Conservation (phyloP, 306 rosid species). For the Medicago lupulina region DNA sequence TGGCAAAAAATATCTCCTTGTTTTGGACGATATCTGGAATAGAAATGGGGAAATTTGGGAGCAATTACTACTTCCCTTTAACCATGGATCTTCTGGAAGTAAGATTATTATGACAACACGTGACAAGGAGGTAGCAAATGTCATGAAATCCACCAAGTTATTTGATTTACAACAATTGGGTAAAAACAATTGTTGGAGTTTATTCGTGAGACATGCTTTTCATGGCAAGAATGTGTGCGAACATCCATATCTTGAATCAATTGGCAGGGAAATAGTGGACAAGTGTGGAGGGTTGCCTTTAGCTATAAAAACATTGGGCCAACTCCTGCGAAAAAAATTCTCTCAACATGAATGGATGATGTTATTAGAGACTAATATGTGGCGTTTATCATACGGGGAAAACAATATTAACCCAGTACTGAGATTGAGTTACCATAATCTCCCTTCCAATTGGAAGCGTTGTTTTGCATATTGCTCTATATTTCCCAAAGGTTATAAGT, state of each 20-base stretch:
- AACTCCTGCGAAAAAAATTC: conserved; percentile 40
- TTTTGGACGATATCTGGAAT: background rate
- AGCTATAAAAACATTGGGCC: conserved; percentile 35
- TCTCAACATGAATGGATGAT: conserved; percentile 29
- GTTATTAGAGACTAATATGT: conserved; percentile 40
- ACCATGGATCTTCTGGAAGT: conserved; percentile 7
- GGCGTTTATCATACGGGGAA: conserved; percentile 30
- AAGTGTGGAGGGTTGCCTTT: conserved; percentile 45
- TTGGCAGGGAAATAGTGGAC: background rate
- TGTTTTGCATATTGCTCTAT: conserved; percentile 38
- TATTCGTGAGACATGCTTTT: background rate
- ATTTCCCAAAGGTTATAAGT: conserved; percentile 6
- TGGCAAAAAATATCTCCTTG: background rate
- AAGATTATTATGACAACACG: conserved; percentile 21
- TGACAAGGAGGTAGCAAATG: background rate
- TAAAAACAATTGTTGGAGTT: background rate
- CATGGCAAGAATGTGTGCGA: background rate
- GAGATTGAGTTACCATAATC: conserved; percentile 41
- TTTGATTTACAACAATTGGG: background rate
- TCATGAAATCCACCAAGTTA: background rate
- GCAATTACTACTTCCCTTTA: background rate
- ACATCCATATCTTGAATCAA: background rate
- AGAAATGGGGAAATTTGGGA: background rate
- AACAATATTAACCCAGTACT: conserved; percentile 39
- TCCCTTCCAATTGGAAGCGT: conserved; percentile 32